phyloP scores from a whole-genome alignment of 2,329 filamentous ascomycete genomes.

The Phialemonium atrogriseum region DNA sequence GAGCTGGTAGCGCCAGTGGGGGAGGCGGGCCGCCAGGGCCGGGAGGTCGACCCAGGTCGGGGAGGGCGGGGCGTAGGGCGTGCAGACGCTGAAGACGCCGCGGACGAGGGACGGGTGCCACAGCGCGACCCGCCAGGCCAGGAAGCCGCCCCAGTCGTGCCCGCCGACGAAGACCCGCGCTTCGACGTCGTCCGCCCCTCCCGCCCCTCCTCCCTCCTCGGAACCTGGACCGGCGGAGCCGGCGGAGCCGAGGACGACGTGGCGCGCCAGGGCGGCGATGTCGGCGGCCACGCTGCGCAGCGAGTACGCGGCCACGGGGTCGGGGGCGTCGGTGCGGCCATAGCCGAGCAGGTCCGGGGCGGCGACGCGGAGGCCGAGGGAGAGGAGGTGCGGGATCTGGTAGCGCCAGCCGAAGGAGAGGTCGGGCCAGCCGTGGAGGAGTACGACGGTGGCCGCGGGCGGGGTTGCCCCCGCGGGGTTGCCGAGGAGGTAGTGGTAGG shows the following conservation, averaged over 20 bases:
- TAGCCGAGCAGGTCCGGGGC: conserved; percentile 85
- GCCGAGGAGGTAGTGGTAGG: conserved; percentile 58
- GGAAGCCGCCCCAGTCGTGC: conserved; percentile 84
- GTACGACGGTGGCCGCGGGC: conserved; percentile 20
- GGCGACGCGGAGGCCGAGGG: conserved; percentile 69
- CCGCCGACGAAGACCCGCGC: conserved; percentile 69
- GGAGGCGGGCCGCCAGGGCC: conserved; percentile 47
- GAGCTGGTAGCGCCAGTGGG: conserved; percentile 77
- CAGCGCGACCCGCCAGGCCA: conserved; percentile 67
- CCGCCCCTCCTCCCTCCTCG: too few relatives aligned
- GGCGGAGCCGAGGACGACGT: too few relatives aligned
- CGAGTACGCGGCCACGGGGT: conserved; percentile 54
- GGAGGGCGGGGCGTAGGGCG: conserved; percentile 56
- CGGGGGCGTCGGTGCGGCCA: conserved; percentile 64
- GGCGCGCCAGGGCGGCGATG: conserved; percentile 60
- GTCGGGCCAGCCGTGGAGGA: conserved; percentile 76
- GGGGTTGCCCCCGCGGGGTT: conserved; percentile 35
- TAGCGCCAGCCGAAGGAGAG: conserved; percentile 79
- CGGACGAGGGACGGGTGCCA: conserved; percentile 65
- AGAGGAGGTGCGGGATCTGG: conserved; percentile 70
- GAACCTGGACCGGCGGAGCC: too few relatives aligned
- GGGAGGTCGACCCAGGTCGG: conserved; percentile 47
- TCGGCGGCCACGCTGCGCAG: conserved; percentile 67
- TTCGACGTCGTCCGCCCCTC: too few relatives aligned
- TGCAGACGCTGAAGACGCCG: conserved; percentile 73